phyloP scores from a whole-genome alignment of 306 rosid species.

The Urtica urens region DNA sequence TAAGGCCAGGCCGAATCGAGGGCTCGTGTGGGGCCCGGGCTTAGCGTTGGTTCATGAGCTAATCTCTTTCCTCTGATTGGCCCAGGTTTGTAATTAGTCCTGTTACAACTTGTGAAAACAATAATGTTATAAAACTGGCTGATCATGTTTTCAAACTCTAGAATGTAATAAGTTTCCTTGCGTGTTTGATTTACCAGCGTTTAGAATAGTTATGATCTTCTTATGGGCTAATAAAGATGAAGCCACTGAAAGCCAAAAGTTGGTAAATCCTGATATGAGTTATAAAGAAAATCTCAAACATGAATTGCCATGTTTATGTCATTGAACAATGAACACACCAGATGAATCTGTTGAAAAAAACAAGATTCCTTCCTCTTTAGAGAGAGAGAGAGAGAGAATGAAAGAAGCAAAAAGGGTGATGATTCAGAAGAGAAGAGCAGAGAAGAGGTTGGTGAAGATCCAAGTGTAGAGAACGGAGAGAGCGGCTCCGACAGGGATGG shows the following conservation, averaged over 20 bases:
- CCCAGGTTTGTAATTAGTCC: conserved; percentile 9
- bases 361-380: neutral
- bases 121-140: no score
- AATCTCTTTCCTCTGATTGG: conserved; percentile 51
- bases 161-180: no score
- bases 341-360: neutral
- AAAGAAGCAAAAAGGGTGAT: conserved; percentile 2
- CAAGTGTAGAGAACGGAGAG: conserved; percentile 72
- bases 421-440: conserved; percentile 12
- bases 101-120: no score
- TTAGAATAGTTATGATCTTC: no score
- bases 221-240: no score
- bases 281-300: neutral
- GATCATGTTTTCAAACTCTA: no score
- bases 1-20: conserved; percentile 23
- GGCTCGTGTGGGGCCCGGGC: conserved; percentile 53
- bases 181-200: no score
- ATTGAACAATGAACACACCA: neutral
- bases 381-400: neutral
- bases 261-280: neutral
- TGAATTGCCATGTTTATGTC: neutral
- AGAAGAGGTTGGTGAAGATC: conserved; percentile 71
- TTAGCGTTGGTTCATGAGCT: conserved; percentile 52
- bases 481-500: conserved; percentile 80
- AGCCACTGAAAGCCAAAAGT: no score